phyloP scores from a whole-genome alignment of 1,284 basidiomycete genomes.

The Puccinia coronata region DNA sequence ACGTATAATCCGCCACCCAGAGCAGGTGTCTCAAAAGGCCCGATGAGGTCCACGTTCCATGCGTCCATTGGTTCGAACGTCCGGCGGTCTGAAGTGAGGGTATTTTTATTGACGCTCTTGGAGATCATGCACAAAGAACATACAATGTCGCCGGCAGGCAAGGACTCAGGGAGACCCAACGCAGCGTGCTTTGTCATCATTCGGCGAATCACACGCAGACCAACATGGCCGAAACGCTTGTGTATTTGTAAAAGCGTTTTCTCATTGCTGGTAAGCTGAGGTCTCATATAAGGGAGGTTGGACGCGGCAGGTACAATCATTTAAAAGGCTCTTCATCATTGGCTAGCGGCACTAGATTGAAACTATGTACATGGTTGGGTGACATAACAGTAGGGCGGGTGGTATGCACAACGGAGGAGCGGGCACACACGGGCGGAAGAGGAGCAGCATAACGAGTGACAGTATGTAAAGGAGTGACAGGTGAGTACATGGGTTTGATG shows the following conservation, averaged over 20 bases:
- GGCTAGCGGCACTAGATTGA: neutral
- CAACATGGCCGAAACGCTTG: neutral
- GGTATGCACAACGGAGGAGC: too few relatives aligned
- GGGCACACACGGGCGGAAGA: neutral
- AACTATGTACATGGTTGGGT: too few relatives aligned
- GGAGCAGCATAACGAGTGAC: neutral
- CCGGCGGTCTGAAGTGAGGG: neutral
- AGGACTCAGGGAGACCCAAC: neutral
- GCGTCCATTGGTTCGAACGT: neutral
- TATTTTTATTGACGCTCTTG: neutral
- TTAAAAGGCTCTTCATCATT: neutral
- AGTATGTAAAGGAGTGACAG: neutral
- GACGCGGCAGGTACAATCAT: too few relatives aligned
- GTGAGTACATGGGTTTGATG: neutral
- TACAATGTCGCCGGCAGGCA: neutral
- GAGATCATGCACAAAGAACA: neutral
- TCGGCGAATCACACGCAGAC: neutral
- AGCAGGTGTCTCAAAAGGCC: constrained; percentile 1
- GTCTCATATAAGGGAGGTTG: neutral
- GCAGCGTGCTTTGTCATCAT: neutral
- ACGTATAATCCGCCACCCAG: neutral
- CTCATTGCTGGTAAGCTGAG: neutral
- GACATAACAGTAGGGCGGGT: too few relatives aligned
- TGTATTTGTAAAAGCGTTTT: neutral
- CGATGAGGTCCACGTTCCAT: neutral